Percentiles rank a stretch among this genome's conserved stretches.
phyloP scores from a whole-genome alignment of 768 basidiomycete species.

The Termitomyces sp. region DNA sequence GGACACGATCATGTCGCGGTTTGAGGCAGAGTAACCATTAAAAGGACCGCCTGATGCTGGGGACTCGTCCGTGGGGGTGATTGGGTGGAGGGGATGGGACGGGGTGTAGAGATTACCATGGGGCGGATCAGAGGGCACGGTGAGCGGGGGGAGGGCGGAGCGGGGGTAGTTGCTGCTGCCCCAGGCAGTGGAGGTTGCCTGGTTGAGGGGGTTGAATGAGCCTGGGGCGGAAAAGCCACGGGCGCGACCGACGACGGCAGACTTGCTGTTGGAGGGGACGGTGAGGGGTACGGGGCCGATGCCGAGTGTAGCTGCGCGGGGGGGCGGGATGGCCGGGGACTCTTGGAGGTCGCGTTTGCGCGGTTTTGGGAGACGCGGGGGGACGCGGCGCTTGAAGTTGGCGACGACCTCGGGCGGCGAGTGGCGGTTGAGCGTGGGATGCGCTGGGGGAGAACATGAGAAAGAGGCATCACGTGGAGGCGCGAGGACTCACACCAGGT shows the following conservation, averaged over 20 bases:
- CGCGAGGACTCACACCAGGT: slow-evolving; percentile 79
- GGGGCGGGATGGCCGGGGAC: slow-evolving; percentile 63
- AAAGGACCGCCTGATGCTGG: slow-evolving; percentile 41
- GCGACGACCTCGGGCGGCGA: slow-evolving; percentile 88
- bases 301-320: slow-evolving; percentile 62
- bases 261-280: slow-evolving; percentile 41
- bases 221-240: slow-evolving; percentile 84
- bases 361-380: slow-evolving; percentile 85
- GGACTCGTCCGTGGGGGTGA: slow-evolving; percentile 67
- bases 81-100: slow-evolving; percentile 57
- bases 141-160: slow-evolving; percentile 71
- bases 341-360: slow-evolving; percentile 75
- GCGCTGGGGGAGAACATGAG: slow-evolving; percentile 44
- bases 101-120: slow-evolving; percentile 56
- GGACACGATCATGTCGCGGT: slow-evolving; percentile 35
- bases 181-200: slow-evolving; percentile 39
- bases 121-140: slow-evolving; percentile 72
- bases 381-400: slow-evolving; percentile 93
- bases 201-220: slow-evolving; percentile 68
- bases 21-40: slow-evolving; percentile 35
- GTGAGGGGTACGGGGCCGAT: slow-evolving; percentile 65
- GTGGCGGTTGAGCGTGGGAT: slow-evolving; percentile 86
- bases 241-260: slow-evolving; percentile 49
- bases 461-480: background rate
- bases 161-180: slow-evolving; percentile 61